Base-by-base conservation (phyloP, 331 rosid genomes). In the Quercus lobata region DNA sequence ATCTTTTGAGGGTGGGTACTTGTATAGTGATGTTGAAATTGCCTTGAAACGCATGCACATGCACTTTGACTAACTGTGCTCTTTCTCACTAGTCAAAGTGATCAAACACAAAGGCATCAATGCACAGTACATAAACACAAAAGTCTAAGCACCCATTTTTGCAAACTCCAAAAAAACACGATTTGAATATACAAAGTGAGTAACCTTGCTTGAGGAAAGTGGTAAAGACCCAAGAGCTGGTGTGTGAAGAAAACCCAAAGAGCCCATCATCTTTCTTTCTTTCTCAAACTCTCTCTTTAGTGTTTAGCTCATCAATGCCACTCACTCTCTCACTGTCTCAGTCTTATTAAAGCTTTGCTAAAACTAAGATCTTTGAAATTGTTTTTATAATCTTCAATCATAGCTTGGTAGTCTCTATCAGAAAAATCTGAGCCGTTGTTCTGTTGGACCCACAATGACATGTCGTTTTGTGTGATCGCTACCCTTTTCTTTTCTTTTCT, bases 251-350 rank as follows among this genome's bases (percentile, higher is more conserved):
- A 76, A 71, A 76, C 73, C 56, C 34, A 84, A 49, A 79, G 84
- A 82, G 63, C 62, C 57, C 41, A 81, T 35, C 96, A 87, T 92
- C 65, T 70, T 78, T 52, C 4, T 68, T 77, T 52, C 4, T 71
- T 53, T 66, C 53, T 35, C 7, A 4, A 46, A 29, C 69, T 27
- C 69, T 62, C 21, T 27, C 69, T 10, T 4, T 0, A 11, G 4
- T 49, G 4, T 49, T 12, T 29, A 62, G 69, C 69, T 82, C 14
- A 56, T 53, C 18, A 56, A 55, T 54, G 10, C 25, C 56, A 21
- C 55, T 10, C 54, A 30, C 32, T 27, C 1, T 12, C 21, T 25
- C 75, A 30, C 32, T 27, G 5, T 12, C 21, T 25, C 75, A 14
- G 30, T 56, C 55, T 53, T 44, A 56, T 30, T 53, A 41, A 41